These are phyloP conservation scores for Aurinia saxatilis DNA, from an alignment of 345 rosid genomes.

Conservation along the genomic window DNA sequence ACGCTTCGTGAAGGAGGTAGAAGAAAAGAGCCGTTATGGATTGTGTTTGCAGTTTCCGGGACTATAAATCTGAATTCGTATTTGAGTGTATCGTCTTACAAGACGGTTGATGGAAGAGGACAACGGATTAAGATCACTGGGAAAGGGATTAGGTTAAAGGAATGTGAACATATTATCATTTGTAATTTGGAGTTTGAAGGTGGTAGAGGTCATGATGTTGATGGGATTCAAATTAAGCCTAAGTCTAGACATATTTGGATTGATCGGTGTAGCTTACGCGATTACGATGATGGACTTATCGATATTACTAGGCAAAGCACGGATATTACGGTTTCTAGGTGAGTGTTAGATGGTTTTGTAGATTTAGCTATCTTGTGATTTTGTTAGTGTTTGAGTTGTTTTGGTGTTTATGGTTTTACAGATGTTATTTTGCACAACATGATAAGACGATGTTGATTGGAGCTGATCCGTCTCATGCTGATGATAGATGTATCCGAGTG, in stretches of 20 bases:
- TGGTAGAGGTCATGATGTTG: constrained; percentile 85
- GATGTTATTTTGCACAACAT: constrained; percentile 73
- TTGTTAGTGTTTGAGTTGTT: neutral
- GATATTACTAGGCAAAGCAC: constrained; percentile 88
- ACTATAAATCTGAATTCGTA: constrained; percentile 59
- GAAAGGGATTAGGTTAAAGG: constrained; percentile 78
- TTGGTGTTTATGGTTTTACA: constrained; percentile 18
- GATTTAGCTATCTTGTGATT: neutral
- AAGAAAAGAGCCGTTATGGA: constrained; percentile 72
- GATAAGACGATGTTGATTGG: constrained; percentile 88
- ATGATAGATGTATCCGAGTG: constrained; percentile 75
- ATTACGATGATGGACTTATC: constrained; percentile 82
- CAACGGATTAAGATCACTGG: constrained; percentile 69
- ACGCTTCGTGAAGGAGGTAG: constrained; percentile 76
- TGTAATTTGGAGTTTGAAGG: constrained; percentile 88
- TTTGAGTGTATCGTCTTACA: constrained; percentile 70
- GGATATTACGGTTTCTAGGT: constrained; percentile 88
- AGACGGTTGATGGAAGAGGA: constrained; percentile 85
- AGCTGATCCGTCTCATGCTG: constrained; percentile 64
- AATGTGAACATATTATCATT: constrained; percentile 74
- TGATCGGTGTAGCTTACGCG: constrained; percentile 79
- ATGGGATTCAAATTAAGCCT: constrained; percentile 92
- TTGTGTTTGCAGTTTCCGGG: constrained; percentile 75
- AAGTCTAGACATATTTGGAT: constrained; percentile 90
- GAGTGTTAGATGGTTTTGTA: neutral